phyloP scores from a whole-genome alignment of 1,139 yeast genomes.

The Hansenula lynferdii region DNA sequence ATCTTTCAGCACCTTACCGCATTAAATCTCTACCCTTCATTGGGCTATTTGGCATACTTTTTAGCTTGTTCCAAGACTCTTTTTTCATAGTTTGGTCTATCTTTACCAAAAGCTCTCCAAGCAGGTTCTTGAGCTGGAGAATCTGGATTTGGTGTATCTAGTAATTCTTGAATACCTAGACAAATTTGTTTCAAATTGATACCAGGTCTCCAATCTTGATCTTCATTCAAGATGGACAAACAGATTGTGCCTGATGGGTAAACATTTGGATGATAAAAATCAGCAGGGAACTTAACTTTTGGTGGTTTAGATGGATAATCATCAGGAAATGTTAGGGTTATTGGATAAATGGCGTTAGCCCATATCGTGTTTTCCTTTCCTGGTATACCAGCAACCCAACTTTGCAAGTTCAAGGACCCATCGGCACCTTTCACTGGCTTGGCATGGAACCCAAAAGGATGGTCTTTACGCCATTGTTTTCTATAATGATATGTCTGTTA shows the following conservation, averaged over 20 bases:
- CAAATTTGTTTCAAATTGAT: constrained; percentile 87
- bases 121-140: constrained; percentile 99
- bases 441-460: constrained; percentile 96
- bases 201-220: constrained; percentile 98
- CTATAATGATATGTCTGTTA: constrained; percentile 28
- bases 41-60: constrained; percentile 54
- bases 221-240: constrained; percentile 87
- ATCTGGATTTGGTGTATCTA: constrained; percentile 86
- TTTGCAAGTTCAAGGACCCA: constrained; percentile 79
- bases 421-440: constrained; percentile 75
- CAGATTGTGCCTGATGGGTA: constrained; percentile 97
- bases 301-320: constrained; percentile 98
- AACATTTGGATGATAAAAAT: constrained; percentile 93
- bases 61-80: constrained; percentile 81
- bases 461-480: constrained; percentile 97
- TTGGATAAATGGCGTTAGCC: constrained; percentile 88
- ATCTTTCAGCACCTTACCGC: no score
- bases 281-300: constrained; percentile 79
- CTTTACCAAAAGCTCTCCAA: constrained; percentile 76
- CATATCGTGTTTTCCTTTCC: constrained; percentile 85
- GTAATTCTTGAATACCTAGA: constrained; percentile 86
- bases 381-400: constrained; percentile 95
- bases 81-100: constrained; percentile 63
- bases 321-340: constrained; percentile 75
- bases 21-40: no score